Evolutionary conservation across 2,329 filamentous ascomycete species (phyloP).

Genomic region (Fusarium keratoplasticum): DNA sequence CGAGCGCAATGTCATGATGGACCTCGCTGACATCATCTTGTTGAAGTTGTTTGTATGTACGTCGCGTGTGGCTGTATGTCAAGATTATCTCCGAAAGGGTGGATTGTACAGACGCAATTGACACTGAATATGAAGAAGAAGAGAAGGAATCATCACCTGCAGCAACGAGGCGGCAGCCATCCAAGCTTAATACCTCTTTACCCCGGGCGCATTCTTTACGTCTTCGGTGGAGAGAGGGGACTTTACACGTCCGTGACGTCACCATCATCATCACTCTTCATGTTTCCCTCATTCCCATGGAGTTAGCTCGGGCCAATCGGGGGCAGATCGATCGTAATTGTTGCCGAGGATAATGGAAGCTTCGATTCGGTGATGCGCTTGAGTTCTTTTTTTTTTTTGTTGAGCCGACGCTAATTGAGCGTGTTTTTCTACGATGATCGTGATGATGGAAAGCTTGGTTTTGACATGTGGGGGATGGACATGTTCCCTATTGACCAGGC

Average conservation of each 20-base stretch:
- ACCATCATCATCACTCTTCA: conserved; percentile 28
- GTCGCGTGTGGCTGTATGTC: background rate
- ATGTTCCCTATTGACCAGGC: background rate
- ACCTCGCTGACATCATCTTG: conserved; percentile 41
- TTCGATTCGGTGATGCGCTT: background rate
- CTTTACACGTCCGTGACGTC: conserved; percentile 29
- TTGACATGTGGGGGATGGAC: conserved; percentile 5
- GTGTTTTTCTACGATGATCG: background rate
- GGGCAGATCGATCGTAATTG: background rate
- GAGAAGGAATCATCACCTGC: too few species aligned
- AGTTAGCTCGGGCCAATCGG: conserved; percentile 15
- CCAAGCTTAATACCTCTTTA: conserved; percentile 31
- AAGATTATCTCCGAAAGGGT: background rate
- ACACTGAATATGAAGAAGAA: background rate
- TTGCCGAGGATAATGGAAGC: conserved; percentile 22
- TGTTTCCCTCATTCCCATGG: conserved; percentile 14
- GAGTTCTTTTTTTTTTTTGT: background rate
- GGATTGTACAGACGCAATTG: background rate
- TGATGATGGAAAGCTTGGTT: conserved; percentile 3
- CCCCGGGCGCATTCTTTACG: conserved; percentile 8
- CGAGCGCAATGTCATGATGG: conserved; percentile 41
- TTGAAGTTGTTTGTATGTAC: background rate
- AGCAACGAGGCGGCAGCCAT: background rate
- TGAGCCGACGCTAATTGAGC: background rate
- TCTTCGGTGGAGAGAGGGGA: conserved; percentile 23